These are phyloP conservation scores for Neolentinus lepideus DNA, from an alignment of 1,284 basidiomycete genomes.

Conservation along the genomic window DNA sequence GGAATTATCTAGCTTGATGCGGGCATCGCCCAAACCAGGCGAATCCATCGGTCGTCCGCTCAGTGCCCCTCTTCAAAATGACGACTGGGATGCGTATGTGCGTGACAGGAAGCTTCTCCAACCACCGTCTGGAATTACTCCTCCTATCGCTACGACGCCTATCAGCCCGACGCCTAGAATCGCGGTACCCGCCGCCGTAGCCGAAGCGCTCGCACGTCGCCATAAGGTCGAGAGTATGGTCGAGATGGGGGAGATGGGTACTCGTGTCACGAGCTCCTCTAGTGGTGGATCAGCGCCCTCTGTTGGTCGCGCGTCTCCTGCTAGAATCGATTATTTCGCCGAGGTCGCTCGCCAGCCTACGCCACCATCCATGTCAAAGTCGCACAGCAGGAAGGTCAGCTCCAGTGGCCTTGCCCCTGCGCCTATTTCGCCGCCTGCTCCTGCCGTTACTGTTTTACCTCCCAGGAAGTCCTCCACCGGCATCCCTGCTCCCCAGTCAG, in stretches of 20 bases:
- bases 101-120: slow-evolving; percentile 74
- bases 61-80: slow-evolving; percentile 61
- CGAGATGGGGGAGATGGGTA: slow-evolving; percentile 28
- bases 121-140: slow-evolving; percentile 70
- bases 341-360: slow-evolving; percentile 8
- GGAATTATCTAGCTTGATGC: slow-evolving; percentile 47
- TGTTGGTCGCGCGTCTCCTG: not conserved
- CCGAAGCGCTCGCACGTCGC: slow-evolving; percentile 62
- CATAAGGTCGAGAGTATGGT: slow-evolving; percentile 58
- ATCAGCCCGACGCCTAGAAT: slow-evolving; percentile 35
- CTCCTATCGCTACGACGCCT: slow-evolving; percentile 61
- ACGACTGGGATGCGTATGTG: slow-evolving; percentile 74
- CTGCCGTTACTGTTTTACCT: slow-evolving; percentile 55
- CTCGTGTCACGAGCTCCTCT: slow-evolving; percentile 9
- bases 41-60: slow-evolving; percentile 59
- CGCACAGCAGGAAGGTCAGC: slow-evolving; percentile 25
- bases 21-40: slow-evolving; percentile 30
- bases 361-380: slow-evolving; percentile 14
- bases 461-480: slow-evolving; percentile 36
- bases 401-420: slow-evolving; percentile 18
- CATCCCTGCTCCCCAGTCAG: slow-evolving; percentile 25
- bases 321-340: not conserved
- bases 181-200: slow-evolving; percentile 60
- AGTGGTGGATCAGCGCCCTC: slow-evolving; percentile 14
- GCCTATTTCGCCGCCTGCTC: not conserved